Conservation (phyloP, 495 filamentous ascomycete genomes). For the Penicillium macrosclerotiorum region DNA sequence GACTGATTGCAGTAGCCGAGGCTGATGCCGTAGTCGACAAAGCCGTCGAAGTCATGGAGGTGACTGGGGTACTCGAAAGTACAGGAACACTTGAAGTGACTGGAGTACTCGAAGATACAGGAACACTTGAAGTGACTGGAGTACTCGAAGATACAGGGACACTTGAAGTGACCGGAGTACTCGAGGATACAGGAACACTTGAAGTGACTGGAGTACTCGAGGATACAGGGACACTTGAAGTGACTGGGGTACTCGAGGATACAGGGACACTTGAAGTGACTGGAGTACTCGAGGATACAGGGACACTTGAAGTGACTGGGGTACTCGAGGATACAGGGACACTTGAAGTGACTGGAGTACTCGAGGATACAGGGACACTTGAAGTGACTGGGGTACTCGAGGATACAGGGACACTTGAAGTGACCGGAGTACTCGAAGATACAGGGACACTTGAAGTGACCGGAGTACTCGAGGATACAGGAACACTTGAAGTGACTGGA, state of each 20-base stretch:
- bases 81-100: too few relatives aligned
- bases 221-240: too few relatives aligned
- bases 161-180: slow-evolving; percentile 17
- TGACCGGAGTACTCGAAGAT: slow-evolving; percentile 14
- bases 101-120: too few relatives aligned
- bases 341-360: slow-evolving; percentile 13
- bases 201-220: slow-evolving; percentile 15
- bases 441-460: slow-evolving; percentile 25
- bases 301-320: slow-evolving; percentile 9
- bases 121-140: slow-evolving; percentile 18
- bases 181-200: slow-evolving; percentile 27
- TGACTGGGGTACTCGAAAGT: slow-evolving; percentile 15
- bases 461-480: slow-evolving; percentile 16
- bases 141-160: slow-evolving; percentile 23
- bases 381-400: slow-evolving; percentile 25
- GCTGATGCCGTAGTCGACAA: slow-evolving; percentile 19
- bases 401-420: slow-evolving; percentile 16
- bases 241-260: slow-evolving; percentile 15
- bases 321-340: slow-evolving; percentile 18
- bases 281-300: slow-evolving; percentile 16
- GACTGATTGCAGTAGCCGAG: slow-evolving; percentile 19
- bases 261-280: too few relatives aligned
- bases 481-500: slow-evolving; percentile 18
- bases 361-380: too few relatives aligned
- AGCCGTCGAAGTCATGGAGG: slow-evolving; percentile 26